Base-by-base conservation (phyloP, 164 flowering plant species). In the Dillenia suffruticosa region DNA sequence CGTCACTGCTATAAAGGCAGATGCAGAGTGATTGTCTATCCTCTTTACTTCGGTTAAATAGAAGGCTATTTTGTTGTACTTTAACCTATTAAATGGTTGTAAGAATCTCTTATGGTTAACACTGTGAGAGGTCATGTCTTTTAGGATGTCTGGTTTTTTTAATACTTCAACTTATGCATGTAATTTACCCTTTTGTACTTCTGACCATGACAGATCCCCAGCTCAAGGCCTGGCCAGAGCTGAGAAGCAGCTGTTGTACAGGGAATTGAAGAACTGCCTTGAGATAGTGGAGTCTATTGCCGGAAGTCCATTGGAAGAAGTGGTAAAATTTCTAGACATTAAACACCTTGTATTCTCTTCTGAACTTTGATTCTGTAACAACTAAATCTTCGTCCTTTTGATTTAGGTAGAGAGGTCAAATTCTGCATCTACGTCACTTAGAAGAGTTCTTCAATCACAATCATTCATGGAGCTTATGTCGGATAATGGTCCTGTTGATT, bases 381-480 rank as follows among this genome's bases (percentile, higher is more conserved):
- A 2, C 32, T 47, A 40, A 51, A 22, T 48, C 58, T 69, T 71
- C 68, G 51, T 32, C 54, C 11, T 15, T 14, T 56, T 44, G 65
- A 73, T 83, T 63, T 68, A 94, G 98, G 84, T 82, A 54, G 84
- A 84, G 76, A 80, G 95, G 65, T 71, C 76, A 66, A 84, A 80
- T 70, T 83, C 89, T 59, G 85, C 86, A 49, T 68, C 81, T 67
- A 58, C 87, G 58, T 64, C 80, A 65, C 77, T 94, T 71, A 87
- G 80, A 79, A 79, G 79, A 70, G 69, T 81, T 77, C 81, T 89
- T 66, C 70, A 71, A 32, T 82, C 87, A 24, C 88, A 92, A 57
- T 68, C 74, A 59, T 91, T 94, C 80, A 73, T 82, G 56, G 96
- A 86, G 71, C 76, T 78, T 67, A 66, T 69, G 70, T 70, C 79